Conservation (phyloP, 805 yeast genomes). For the Yarrowia sp. region DNA sequence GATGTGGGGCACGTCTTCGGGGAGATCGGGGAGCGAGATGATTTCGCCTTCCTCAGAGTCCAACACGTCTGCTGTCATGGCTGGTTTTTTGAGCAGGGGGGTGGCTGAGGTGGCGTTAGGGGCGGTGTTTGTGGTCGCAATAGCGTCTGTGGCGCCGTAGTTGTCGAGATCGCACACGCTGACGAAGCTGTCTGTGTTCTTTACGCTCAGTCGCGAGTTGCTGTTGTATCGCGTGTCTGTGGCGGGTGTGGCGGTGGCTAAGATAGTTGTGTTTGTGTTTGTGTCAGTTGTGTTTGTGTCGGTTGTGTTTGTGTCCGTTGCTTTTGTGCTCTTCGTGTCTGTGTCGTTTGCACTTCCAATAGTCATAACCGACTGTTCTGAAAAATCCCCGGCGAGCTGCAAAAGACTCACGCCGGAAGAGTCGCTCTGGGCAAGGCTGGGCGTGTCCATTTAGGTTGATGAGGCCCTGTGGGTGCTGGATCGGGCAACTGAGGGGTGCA, state of each 20-base stretch:
- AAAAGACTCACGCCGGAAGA: not conserved
- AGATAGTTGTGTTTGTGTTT: not conserved
- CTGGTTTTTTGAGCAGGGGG: not conserved
- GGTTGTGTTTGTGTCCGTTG: not conserved
- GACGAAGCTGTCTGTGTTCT: not conserved
- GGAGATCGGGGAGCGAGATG: not conserved
- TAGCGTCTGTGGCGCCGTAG: not conserved
- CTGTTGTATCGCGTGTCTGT: not conserved
- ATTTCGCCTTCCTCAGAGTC: not conserved
- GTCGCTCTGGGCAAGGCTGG: not conserved
- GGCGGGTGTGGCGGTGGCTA: not conserved
- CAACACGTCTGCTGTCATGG: not conserved
- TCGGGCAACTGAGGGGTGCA: not conserved
- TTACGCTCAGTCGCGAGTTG: not conserved
- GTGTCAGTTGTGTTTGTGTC: not conserved
- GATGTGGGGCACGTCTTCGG: conserved; percentile 40
- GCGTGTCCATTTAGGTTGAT: conserved; percentile 13
- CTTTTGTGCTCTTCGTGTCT: too few relatives aligned
- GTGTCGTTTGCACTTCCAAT: too few relatives aligned
- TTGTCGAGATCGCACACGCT: not conserved
- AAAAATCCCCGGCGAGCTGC: not conserved
- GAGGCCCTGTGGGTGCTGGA: not conserved
- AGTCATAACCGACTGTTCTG: not conserved
- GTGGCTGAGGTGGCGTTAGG: not conserved
- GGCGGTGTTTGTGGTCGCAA: not conserved